A percentile compares a stretch with the other conserved stretches of the same genome.
These are phyloP conservation scores for Cnidoscolus chayamansa DNA, from an alignment of 441 rosid genomes.

Conservation along the genomic window DNA sequence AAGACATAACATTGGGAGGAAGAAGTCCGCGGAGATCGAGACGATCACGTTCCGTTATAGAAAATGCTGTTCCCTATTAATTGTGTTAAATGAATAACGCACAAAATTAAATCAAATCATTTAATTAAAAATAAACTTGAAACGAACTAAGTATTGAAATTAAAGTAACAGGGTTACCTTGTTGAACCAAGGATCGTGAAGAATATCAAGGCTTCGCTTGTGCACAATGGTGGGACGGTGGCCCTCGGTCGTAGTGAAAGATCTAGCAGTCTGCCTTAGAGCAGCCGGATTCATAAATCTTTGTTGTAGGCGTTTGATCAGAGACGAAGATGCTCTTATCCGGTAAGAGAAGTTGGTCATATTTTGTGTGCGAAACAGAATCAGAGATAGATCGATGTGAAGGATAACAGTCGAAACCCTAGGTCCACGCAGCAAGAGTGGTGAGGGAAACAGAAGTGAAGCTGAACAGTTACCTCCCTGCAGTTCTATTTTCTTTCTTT, in stretches of 20 bases:
- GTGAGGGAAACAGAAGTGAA: too few species aligned
- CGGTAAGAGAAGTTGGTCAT: conserved; percentile 45
- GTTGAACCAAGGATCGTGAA: conserved; percentile 99
- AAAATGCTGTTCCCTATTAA: conserved; percentile 83
- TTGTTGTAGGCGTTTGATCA: conserved; percentile 46
- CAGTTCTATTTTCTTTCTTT: neutral
- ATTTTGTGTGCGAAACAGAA: neutral
- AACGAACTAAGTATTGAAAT: too few species aligned
- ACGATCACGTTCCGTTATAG: conserved; percentile 93
- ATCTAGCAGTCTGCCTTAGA: conserved; percentile 34
- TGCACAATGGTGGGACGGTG: conserved; percentile 89
- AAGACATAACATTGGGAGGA: conserved; percentile 84
- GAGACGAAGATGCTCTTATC: conserved; percentile 59
- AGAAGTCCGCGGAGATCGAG: conserved; percentile 96
- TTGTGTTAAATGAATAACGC: neutral
- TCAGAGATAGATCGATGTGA: neutral
- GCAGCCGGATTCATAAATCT: conserved; percentile 26
- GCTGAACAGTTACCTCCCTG: neutral
- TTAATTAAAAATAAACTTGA: neutral
- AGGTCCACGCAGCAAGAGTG: too few species aligned
- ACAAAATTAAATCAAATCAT: conserved; percentile 2
- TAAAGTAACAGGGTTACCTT: conserved; percentile 39
- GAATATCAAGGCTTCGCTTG: conserved; percentile 95
- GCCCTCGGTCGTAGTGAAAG: conserved; percentile 85
- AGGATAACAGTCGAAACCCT: neutral